Evolutionary conservation across 257 asterid species (phyloP).

Genomic region (Petunia axillaris): DNA sequence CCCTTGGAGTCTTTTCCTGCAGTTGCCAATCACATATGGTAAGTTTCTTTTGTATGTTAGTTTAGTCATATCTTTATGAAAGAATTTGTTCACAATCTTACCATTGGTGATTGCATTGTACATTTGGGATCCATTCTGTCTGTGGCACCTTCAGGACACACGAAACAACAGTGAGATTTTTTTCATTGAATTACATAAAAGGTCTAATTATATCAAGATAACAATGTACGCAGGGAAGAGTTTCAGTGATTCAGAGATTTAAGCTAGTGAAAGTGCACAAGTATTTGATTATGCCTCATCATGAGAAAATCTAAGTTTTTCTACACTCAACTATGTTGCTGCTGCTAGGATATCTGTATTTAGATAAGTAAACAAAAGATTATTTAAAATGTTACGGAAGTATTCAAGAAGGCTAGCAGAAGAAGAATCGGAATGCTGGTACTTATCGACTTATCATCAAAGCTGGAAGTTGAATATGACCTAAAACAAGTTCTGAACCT

Average conservation of each 20-base stretch:
- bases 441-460: background rate
- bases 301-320: background rate
- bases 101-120: conserved; percentile 43
- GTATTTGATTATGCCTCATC: background rate
- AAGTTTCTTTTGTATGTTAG: conserved; percentile 23
- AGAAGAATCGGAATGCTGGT: conserved; percentile 5
- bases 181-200: conserved; percentile 17
- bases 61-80: background rate
- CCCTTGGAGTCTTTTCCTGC: conserved; percentile 59
- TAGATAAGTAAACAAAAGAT: background rate
- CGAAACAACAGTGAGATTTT: conserved; percentile 32
- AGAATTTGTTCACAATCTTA: conserved; percentile 38
- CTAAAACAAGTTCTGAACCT: no score
- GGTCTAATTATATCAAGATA: background rate
- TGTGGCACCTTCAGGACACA: conserved; percentile 51
- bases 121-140: conserved; percentile 47
- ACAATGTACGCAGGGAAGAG: background rate
- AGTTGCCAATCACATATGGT: conserved; percentile 32
- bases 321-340: background rate
- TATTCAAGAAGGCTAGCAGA: background rate
- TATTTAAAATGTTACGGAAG: background rate
- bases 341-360: background rate
- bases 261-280: background rate
- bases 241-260: background rate
- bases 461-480: no score